Evolutionary conservation across 192 early-diverging fungal genomes (phyloP).

Genomic region (Glomus cerebriforme): DNA sequence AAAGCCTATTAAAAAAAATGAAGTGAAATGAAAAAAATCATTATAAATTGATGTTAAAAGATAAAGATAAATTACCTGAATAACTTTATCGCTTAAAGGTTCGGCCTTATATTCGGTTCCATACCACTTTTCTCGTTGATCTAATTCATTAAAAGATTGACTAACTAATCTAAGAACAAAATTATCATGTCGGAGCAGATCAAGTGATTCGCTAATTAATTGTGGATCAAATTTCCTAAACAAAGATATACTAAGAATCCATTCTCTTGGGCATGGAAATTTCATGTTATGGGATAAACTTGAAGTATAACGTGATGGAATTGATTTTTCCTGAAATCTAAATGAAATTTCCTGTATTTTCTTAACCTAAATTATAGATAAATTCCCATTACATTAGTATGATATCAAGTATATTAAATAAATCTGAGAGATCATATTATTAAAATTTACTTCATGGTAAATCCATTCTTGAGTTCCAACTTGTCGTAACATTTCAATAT

Average conservation of each 20-base stretch:
- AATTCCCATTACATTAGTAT: background rate
- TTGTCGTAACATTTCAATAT: conserved; percentile 77
- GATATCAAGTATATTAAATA: background rate
- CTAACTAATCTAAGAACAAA: background rate
- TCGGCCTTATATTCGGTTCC: conserved; percentile 76
- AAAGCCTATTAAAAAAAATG: conserved; percentile 42
- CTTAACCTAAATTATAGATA: conserved; percentile 36
- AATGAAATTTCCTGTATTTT: conserved; percentile 61
- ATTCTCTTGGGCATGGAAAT: conserved; percentile 66
- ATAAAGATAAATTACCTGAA: conserved; percentile 46
- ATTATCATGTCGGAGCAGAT: conserved; percentile 5
- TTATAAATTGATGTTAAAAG: conserved; percentile 7
- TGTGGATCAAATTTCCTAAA: conserved; percentile 65
- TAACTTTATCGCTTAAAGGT: conserved; percentile 54
- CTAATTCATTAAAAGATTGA: conserved; percentile 31
- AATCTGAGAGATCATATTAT: background rate
- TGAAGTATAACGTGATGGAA: conserved; percentile 66
- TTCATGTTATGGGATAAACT: conserved; percentile 78
- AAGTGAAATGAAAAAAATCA: background rate
- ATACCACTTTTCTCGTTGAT: conserved; percentile 75
- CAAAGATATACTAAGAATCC: conserved; percentile 70
- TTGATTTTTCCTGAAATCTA: conserved; percentile 75
- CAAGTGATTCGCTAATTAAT: conserved; percentile 62
- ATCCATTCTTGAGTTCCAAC: conserved; percentile 75
- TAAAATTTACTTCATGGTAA: conserved; percentile 69